Percentiles rank a stretch among this genome's conserved stretches.
Conservation (phyloP, 495 filamentous ascomycete species). For the Aspergillus nidulans region DNA sequence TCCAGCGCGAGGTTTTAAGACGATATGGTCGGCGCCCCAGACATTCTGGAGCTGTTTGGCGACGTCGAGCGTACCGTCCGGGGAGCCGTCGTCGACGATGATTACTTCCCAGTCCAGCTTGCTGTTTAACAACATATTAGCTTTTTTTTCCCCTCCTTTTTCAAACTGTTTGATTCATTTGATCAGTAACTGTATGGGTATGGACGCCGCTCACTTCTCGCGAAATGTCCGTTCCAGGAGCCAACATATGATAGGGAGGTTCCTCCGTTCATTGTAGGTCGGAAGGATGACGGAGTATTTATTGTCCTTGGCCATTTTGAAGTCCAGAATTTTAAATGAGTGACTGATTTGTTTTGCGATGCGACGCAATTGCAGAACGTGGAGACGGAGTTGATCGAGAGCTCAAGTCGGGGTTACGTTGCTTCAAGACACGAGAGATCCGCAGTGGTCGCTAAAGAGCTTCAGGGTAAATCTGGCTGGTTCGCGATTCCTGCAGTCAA, state of each 20-base stretch:
- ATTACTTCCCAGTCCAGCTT: slow-evolving; percentile 97
- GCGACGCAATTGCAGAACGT: not conserved
- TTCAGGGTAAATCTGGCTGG: slow-evolving; percentile 7
- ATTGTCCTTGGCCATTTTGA: slow-evolving; percentile 49
- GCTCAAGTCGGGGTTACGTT: not conserved
- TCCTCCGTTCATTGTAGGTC: slow-evolving; percentile 96
- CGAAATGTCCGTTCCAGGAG: slow-evolving; percentile 87
- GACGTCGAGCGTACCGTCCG: slow-evolving; percentile 88
- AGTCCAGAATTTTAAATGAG: not conserved
- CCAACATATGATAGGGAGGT: slow-evolving; percentile 94
- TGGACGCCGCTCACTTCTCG: slow-evolving; percentile 47
- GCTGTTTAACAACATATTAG: slow-evolving; percentile 35
- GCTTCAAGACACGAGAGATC: slow-evolving; percentile 7
- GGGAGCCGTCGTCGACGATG: slow-evolving; percentile 95
- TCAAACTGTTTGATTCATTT: not conserved
- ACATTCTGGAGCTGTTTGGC: slow-evolving; percentile 83
- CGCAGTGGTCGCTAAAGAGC: slow-evolving; percentile 5
- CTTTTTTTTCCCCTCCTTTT: not conserved
- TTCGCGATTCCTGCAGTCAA: not conserved
- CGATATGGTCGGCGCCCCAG: slow-evolving; percentile 69
- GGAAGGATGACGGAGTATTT: slow-evolving; percentile 97
- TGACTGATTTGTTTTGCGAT: not conserved
- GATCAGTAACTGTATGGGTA: not conserved
- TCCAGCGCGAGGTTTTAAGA: slow-evolving; percentile 80
- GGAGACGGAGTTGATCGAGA: not conserved